These are phyloP conservation scores for Fusarium musae DNA, from an alignment of 2,329 filamentous ascomycete genomes.

Conservation along the genomic window DNA sequence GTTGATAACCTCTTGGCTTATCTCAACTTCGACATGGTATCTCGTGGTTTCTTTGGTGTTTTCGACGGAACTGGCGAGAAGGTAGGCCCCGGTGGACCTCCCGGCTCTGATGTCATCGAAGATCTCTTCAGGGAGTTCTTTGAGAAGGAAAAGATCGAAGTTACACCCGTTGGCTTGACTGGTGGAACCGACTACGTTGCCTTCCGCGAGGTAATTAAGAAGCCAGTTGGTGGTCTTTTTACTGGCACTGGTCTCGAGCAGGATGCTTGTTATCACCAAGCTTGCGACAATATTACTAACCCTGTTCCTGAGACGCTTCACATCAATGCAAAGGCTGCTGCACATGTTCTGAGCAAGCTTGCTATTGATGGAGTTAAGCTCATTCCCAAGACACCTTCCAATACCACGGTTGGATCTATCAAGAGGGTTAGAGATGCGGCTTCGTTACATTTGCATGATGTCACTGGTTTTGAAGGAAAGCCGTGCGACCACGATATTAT, in stretches of 20 bases:
- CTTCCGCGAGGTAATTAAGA: constrained; percentile 63
- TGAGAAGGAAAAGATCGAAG: constrained; percentile 46
- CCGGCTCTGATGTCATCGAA: constrained; percentile 48
- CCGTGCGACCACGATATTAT: constrained; percentile 43
- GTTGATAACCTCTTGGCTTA: constrained; percentile 51
- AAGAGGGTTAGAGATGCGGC: constrained; percentile 30
- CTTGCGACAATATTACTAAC: constrained; percentile 54
- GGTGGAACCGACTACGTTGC: constrained; percentile 71
- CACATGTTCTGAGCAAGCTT: constrained; percentile 53
- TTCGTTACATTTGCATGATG: constrained; percentile 38
- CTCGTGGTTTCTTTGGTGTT: constrained; percentile 49
- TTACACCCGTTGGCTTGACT: constrained; percentile 41
- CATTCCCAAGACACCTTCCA: constrained; percentile 37
- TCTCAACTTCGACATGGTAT: constrained; percentile 57
- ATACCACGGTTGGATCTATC: constrained; percentile 31
- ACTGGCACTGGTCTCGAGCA: constrained; percentile 57
- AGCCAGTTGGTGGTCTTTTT: constrained; percentile 68
- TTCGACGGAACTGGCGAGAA: constrained; percentile 51
- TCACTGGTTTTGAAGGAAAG: constrained; percentile 20
- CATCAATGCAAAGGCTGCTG: constrained; percentile 54
- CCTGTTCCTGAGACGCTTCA: constrained; percentile 51
- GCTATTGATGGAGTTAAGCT: constrained; percentile 38
- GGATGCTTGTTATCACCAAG: constrained; percentile 48
- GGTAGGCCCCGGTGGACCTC: constrained; percentile 50
- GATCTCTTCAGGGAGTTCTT: constrained; percentile 51